Percentiles rank a stretch among this genome's conserved stretches.
Evolutionary conservation across 2,329 filamentous ascomycete genomes (phyloP).

Genomic region (Zymoseptoria pseudotritici): DNA sequence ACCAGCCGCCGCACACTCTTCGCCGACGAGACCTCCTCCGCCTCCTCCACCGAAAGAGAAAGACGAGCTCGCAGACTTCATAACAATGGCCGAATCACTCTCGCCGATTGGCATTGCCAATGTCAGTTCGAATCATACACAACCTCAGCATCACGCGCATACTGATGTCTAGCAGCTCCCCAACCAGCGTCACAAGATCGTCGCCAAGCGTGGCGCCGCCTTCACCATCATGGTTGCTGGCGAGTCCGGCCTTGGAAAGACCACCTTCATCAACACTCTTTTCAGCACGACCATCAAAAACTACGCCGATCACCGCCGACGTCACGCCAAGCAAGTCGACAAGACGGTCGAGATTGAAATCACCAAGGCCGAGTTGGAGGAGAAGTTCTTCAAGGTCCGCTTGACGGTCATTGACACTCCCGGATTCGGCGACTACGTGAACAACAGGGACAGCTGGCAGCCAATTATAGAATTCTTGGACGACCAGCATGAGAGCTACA

Average conservation of each 20-base stretch:
- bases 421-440: conserved; percentile 98
- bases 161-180: conserved; percentile 49
- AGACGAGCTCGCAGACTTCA: conserved; percentile 3
- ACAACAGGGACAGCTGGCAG: conserved; percentile 99
- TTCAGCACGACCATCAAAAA: conserved; percentile 99
- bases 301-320: conserved; percentile 99
- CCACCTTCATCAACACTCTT: conserved; percentile 99
- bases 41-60: not conserved
- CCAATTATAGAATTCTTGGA: conserved; percentile 99
- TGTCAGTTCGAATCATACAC: conserved; percentile 40
- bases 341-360: conserved; percentile 99
- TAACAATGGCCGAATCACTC: conserved; percentile 55
- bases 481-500: conserved; percentile 99
- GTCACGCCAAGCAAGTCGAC: conserved; percentile 98
- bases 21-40: conserved; percentile 5
- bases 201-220: conserved; percentile 80
- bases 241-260: conserved; percentile 97
- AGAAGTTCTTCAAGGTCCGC: conserved; percentile 99
- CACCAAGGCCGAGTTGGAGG: conserved; percentile 97
- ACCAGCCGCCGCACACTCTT: not conserved
- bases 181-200: conserved; percentile 67
- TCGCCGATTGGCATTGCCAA: conserved; percentile 69
- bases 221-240: conserved; percentile 99
- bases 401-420: conserved; percentile 98
- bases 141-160: not conserved